These are phyloP conservation scores for Gyromitra esculenta DNA, from an alignment of 2,329 filamentous ascomycete genomes.

Conservation along the genomic window DNA sequence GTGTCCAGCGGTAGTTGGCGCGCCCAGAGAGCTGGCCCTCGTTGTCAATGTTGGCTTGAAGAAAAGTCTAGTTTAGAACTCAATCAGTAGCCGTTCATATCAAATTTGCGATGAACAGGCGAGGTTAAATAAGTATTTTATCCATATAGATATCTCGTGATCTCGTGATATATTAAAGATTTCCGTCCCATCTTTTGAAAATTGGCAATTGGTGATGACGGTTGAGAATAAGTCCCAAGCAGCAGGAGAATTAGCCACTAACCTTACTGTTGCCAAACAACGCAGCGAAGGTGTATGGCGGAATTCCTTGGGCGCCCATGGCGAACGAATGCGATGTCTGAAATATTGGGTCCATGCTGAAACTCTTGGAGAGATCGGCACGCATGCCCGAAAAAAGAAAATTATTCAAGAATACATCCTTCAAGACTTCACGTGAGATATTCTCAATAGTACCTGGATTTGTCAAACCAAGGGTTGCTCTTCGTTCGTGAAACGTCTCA, in stretches of 20 bases:
- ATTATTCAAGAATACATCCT: constrained; percentile 95
- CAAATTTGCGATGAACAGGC: constrained; percentile 3
- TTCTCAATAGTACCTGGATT: constrained; percentile 94
- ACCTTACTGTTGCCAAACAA: constrained; percentile 95
- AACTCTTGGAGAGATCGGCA: constrained; percentile 95
- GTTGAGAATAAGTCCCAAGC: constrained; percentile 5
- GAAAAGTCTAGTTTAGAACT: constrained; percentile 74
- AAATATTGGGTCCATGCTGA: constrained; percentile 92
- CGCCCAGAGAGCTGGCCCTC: constrained; percentile 86
- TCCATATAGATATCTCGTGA: constrained; percentile 1
- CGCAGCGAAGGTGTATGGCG: constrained; percentile 93
- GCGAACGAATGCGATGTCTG: constrained; percentile 97
- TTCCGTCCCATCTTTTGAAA: constrained; percentile 4
- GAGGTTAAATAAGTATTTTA: background rate
- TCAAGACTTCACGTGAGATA: constrained; percentile 89
- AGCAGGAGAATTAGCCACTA: constrained; percentile 59
- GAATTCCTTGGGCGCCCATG: constrained; percentile 86
- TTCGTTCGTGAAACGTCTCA: constrained; percentile 81
- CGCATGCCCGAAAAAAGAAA: constrained; percentile 96
- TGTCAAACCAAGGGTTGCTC: constrained; percentile 84
- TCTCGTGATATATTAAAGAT: constrained; percentile 7
- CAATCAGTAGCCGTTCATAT: constrained; percentile 45
- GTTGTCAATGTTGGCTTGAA: constrained; percentile 95
- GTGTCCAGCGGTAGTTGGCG: constrained; percentile 91
- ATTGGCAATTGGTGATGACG: background rate